Base-by-base conservation (phyloP, 495 filamentous ascomycete species). In the Penicillium ochrochloron region DNA sequence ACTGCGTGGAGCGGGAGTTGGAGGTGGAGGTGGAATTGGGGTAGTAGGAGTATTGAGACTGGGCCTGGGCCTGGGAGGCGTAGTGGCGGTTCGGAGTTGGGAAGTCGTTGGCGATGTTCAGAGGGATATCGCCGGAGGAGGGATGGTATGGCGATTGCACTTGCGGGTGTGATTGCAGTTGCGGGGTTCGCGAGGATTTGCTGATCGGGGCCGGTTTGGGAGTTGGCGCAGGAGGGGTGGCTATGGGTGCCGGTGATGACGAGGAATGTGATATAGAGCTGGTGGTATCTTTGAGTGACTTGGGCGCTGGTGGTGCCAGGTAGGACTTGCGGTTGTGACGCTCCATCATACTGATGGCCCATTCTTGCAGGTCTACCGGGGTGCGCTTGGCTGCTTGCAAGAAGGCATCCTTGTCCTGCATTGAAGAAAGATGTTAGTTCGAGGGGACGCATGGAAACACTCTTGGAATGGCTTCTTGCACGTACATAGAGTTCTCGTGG, bases 311-410 rank as follows among this genome's bases (percentile, higher is more conserved):
- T 9, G 92, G 89, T 27, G 85, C 89, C 41, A 97, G 84, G 76
- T 97, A 94, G 7, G 92, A 96, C 75, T 94, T 96, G 68, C 93
- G 92, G 70, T 96, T 95, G 68, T 96, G 88, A 63, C 87, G 86
- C 65, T 96, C 91, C 86, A 97, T 93, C 83, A 97, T 85, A 70
- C 90, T 86, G 54, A 93, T 88, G 25, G 94, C 93, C 94, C 94
- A 97, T 57, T 90, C 89, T 78, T 90, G 86, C 19, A 97, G 81
- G 73, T 97, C 89, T 6, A 97, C 94, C 0, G 94, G 94, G 1
- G 94, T 97, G 52, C 94, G 88, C 80, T 96, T 97, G 34, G 93
- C 94, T 53, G 94, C 94, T 71, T 93, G 92, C n/a, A 97, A 82
- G 75, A 97, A 97, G 1, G 90, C 86, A 73, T 97, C 94, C 59